Base-by-base conservation (phyloP, 2,329 filamentous ascomycete genomes). In the Stylonectria norvegica region DNA sequence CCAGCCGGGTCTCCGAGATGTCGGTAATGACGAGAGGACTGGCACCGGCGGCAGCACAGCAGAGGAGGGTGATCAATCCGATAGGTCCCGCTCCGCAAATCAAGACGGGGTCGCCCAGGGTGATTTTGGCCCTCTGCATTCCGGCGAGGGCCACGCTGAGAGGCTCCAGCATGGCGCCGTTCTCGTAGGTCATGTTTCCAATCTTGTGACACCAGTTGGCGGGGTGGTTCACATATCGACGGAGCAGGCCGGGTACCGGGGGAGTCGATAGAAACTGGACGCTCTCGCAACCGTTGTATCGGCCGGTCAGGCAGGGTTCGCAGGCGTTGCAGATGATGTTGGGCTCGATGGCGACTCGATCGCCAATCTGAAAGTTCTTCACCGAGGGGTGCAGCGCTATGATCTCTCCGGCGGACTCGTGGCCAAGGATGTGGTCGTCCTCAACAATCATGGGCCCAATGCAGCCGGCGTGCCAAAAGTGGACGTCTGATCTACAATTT, bases 141-240 rank as follows among this genome's bases (percentile, higher is more conserved):
- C 86, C 89, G 3, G 91, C 90, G 27, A 97, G 76, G 4, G 89
- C 88, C 5, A 97, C 93, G 52, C 82, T 87, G 36, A 97, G 75
- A 2, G 91, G 91, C 71, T 97, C 93, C 30, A 97, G 73, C 69
- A 96, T 76, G 11, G 90, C 86, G 38, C 91, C 93, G 60, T 95
- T 81, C 70, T 97, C 91, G 61, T 82, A 97, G 40, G 82, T 85
- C 85, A 97, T 90, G 65, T 87, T 73, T 34, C 87, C 88, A 55
- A 97, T 93, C 75, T 95, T 95, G 74, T 96, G 89, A 70, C 91
- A 96, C 89, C 90, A 96, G 35, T 85, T 75, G 15, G 90, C 89
- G 3, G 89, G 90, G 71, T 96, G 91, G 71, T 91, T 95, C 69
- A 96, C 86, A 65, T 96, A 96, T 64, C 91, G 81, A 54, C 91